Evolutionary conservation across 805 yeast genomes (phyloP), one percentile per base, ranked within the genome.

Genomic region (Wickerhamomyces bovis): DNA sequence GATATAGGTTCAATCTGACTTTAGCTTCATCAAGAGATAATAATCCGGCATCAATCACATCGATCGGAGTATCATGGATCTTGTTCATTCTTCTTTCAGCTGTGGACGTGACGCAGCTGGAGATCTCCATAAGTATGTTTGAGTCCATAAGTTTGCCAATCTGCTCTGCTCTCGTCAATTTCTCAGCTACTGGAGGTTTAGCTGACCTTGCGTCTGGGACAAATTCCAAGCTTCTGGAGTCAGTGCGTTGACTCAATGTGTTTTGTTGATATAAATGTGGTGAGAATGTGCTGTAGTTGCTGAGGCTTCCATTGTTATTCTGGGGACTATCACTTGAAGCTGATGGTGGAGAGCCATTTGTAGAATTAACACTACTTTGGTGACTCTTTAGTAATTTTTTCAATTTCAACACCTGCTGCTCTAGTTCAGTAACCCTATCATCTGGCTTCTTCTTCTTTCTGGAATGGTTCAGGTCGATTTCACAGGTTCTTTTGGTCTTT

Each of bases 401-500:
- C 18, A 60, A 52, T 15, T 49, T 54, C 36, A 56, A 57, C 16
- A 62, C 54, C 48, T 58, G 68, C 45, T 55, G 53, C 49, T 59
- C 71, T 42, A 62, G 52, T 44, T 58, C 70, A 21, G 64, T 63
- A 25, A 62, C 59, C 41, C 63, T 54, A 13, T 53, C 56, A 46
- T 63, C 66, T 41, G 60, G 55, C 46, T 66, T 62, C 45, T 63
- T 65, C 20, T 18, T 33, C 54, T 83, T 78, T 39, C 82, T 71
- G 10, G 81, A 68, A 44, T 79, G 85, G 16, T 77, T 73, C 15
- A 78, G 58, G 53, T 86, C 89, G 45, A 84, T 79, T 49, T 80
- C 81, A 66, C 97, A 89, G 30, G 63, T 64, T 51, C 80, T 72
- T 38, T 76, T 73, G 25, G 83, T 72, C 60, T 80, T 85, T 21